Evolutionary conservation across 805 yeast genomes (phyloP), one percentile per base, ranked within the genome.

Genomic region (Sungouiozyma intestinalis): DNA sequence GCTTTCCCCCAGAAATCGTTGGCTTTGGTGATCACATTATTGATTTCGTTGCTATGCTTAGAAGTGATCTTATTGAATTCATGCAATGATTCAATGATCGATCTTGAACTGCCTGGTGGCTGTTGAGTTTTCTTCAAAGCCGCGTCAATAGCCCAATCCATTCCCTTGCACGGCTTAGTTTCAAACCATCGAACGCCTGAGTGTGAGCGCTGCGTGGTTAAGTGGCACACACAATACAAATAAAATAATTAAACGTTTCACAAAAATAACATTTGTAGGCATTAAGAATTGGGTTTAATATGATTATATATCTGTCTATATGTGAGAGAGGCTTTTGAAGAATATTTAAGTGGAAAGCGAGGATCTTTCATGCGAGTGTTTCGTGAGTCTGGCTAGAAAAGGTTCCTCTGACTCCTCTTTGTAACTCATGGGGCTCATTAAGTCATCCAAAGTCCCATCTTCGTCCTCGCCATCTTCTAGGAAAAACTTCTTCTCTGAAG

Each of bases 81-180:
- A 40, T 57, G 56, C 17, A 60, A 45, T 7, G 64, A 53, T 42
- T 58, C 62, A 2, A 60, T 48, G 19, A 60, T 57, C 8, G 63
- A 60, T 38, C 62, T 45, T 2, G 64, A 54, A 15, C 60, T 49
- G 4, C 62, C 62, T 31, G 58, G 52, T 15, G 48, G 43, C 33
- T 50, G 48, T 39, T 49, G 47, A n/a, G 52, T 46, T 42, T 58
- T 57, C 39, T 48, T 53, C 40, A 49, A 50, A 29, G 63, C 61
- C 19, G 63, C 57, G 36, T 44, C 39, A 14, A 54, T 46, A 16
- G 55, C 58, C 62, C 63, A 56, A 44, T 59, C 62, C 64, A 59
- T 59, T 35, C 14, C 11, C 14, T 16, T 14, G 16, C 17, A 15
- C 36, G 17, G 17, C 14, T 27, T 27, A 27, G 32, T 7, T 40